Conservation (phyloP, 208 protist species). For the Acanthamoeba triangularis region DNA sequence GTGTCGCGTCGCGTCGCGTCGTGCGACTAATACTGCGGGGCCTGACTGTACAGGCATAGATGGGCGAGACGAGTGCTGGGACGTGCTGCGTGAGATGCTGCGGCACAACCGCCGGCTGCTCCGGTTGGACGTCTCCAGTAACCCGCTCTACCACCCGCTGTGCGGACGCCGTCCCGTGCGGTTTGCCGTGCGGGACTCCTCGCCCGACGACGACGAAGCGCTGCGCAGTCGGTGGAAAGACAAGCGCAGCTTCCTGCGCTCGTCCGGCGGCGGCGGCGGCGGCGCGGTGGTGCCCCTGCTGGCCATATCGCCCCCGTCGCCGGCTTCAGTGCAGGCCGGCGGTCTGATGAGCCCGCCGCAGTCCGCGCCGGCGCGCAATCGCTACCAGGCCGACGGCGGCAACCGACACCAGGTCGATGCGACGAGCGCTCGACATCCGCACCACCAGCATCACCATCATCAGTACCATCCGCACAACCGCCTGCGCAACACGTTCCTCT, state of each 20-base stretch:
- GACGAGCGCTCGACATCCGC: neutral
- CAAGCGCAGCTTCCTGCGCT: neutral
- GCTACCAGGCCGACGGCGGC: neutral
- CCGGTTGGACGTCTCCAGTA: neutral
- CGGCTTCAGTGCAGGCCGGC: neutral
- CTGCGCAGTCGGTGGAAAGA: neutral
- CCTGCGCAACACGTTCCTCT: conserved; percentile 44
- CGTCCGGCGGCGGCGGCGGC: neutral
- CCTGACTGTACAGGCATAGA: neutral
- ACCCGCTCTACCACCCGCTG: conserved; percentile 21
- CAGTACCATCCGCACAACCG: neutral
- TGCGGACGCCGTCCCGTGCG: neutral
- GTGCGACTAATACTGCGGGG: neutral
- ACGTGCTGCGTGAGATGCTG: conserved; percentile 4
- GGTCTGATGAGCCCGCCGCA: neutral
- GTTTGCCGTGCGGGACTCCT: neutral
- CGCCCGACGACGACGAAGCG: neutral
- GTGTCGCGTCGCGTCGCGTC: neutral
- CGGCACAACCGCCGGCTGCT: neutral
- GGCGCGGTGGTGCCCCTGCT: neutral
- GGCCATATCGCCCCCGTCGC: neutral
- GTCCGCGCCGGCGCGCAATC: neutral
- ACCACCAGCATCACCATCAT: neutral
- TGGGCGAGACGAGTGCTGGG: conserved; percentile 36
- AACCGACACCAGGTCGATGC: neutral